These are phyloP conservation scores for Candida yuanshanica DNA, from an alignment of 805 yeast genomes.

Conservation along the genomic window DNA sequence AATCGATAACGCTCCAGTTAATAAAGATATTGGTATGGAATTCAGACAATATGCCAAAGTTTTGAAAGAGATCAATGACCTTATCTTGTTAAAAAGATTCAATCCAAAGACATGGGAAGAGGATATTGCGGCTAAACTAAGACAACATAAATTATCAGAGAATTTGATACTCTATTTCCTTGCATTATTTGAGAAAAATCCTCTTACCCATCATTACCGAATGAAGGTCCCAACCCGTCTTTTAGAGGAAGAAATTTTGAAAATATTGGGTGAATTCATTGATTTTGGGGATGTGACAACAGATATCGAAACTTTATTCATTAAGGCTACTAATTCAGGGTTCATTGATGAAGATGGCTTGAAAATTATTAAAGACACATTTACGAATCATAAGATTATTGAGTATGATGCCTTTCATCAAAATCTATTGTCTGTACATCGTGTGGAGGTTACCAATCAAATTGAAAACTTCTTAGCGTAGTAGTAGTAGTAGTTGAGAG, in stretches of 20 bases:
- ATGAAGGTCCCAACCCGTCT: slow-evolving; percentile 24
- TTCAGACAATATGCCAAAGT: slow-evolving; percentile 18
- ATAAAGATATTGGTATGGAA: slow-evolving; percentile 22
- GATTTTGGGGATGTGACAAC: not conserved
- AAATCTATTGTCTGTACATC: not conserved
- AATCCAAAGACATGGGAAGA: not conserved
- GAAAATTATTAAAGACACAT: slow-evolving; percentile 2
- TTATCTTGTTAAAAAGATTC: slow-evolving; percentile 2
- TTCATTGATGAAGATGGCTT: slow-evolving; percentile 32
- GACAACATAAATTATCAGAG: slow-evolving; percentile 2
- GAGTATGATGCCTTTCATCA: not conserved
- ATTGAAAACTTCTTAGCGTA: not conserved
- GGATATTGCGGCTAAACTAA: not conserved
- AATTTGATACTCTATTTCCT: slow-evolving; percentile 13
- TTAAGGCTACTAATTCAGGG: slow-evolving; percentile 38
- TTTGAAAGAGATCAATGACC: slow-evolving; percentile 6
- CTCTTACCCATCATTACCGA: slow-evolving; percentile 9
- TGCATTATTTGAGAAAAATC: slow-evolving; percentile 11
- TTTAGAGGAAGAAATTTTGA: slow-evolving; percentile 9
- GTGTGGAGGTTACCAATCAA: not conserved
- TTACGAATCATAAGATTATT: not conserved
- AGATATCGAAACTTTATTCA: slow-evolving; percentile 28
- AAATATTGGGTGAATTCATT: slow-evolving; percentile 26
- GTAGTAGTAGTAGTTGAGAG: no score
- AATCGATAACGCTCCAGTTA: slow-evolving; percentile 41